Evolutionary conservation across 2,329 filamentous ascomycete genomes (phyloP), one percentile per base, ranked within the genome.

Genomic region (Pestalotiopsis sp.): DNA sequence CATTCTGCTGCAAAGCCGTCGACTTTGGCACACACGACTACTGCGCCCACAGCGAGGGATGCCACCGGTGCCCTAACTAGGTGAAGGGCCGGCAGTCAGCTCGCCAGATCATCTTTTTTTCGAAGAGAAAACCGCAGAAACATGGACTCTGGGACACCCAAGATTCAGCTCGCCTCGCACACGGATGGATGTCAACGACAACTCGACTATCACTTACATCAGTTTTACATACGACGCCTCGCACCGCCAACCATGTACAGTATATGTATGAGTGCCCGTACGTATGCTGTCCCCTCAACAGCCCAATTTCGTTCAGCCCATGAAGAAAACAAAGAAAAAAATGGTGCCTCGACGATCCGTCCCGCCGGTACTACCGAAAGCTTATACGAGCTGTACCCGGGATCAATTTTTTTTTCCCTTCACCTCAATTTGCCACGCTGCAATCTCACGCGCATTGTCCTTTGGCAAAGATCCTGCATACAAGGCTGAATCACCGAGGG

Each of bases 11-110:
- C 80, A 84, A 83, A 73, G 82, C 82, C 41, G 80, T 82, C 66
- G 83, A 86, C 73, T 83, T 83, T 67, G 84, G 84, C 70, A 82
- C 82, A 62, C 85, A 87, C 74, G 84, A 87, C 72, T 83, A 82
- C 74, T 87, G 84, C 76, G 77, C 66, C 76, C 74, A 71, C 76
- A 76, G 61, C 74, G 45, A 77, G 66, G 76, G 82, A 74, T 86
- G 84, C 74, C 82, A 83, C 61, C 77, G 76, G 66, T 85, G 81
- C 77, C 78, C 79, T 66, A 77, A 81, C 69, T 81, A 78, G 31
- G 4, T 17, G 25, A 20, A 12, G 4, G 27, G 31, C 4, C 45
- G 9, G 45, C 20, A n/a, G 45, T 7, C 45, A 17, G 45, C 45
- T n/a, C 14, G 45, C 45, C 17, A 13, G 41, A 17, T 20, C 45